Base-by-base conservation (phyloP, 2,329 filamentous ascomycete species). In the Neonectria magnoliae region DNA sequence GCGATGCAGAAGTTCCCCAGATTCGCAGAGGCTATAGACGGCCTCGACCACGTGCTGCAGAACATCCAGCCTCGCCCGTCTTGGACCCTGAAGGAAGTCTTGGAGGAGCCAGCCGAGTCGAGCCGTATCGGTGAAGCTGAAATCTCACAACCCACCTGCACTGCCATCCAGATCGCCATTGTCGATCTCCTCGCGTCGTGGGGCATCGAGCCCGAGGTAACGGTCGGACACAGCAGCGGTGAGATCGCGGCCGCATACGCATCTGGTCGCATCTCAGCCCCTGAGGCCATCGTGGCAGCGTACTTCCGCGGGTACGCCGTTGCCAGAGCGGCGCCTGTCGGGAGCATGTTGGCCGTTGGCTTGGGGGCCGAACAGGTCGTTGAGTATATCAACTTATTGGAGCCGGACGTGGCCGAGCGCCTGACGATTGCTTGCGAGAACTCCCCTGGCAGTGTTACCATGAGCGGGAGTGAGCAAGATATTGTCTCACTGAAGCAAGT, bases 101-200 rank as follows among this genome's bases (percentile, higher is more conserved):
- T 60, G 16, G 59, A 58, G 25, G 70, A 62, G 6, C 67, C 65
- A 9, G 62, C 66, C 14, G 73, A 53, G 20, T 62, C 38, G 29
- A 68, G 62, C 22, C 55, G 25, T 18, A 31, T 58, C 3, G 33
- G 41, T 10, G 47, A 53, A 16, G 47, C 44, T 7, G 18, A 48
- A 16, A 18, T 38, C 68, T 58, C 48, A 48, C 78, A 81, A 50
- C 75, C 79, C 2, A 14, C 77, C 3, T 80, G 76, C 58, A 81
- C 78, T 9, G 77, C 78, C 2, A 25, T 81, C 1, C 80, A 81
- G 58, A 60, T 81, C 10, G 75, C 54, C 13, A 53, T 80, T 2
- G 67, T 80, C 0, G 71, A 75, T 13, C 58, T 79, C 0, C 63
- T 79, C n/a, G 13, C 36, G 9, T 22, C 41, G 2, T 65, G 57